A percentile compares a stretch with the other conserved stretches of the same genome.
Conservation (phyloP, 169 alveolate species). For the Neospora caninum region DNA sequence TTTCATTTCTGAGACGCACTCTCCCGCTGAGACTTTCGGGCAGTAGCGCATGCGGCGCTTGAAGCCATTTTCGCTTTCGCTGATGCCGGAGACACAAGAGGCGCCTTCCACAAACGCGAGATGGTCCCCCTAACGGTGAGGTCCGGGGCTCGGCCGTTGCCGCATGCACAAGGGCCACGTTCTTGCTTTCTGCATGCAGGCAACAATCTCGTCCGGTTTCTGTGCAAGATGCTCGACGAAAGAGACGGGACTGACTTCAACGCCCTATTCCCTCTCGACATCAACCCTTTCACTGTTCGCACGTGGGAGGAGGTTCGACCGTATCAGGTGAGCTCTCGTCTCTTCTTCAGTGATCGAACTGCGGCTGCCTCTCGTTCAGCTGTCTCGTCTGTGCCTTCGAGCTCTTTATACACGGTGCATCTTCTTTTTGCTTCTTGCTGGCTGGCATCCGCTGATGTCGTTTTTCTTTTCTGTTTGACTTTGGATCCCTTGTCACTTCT, state of each 20-base stretch:
- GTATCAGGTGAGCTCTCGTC: conserved; percentile 24
- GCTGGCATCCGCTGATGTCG: too few species aligned
- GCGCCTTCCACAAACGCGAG: too few species aligned
- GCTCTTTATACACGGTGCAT: neutral
- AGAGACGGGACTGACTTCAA: conserved; percentile 24
- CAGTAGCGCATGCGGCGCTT: too few species aligned
- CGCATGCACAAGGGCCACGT: neutral
- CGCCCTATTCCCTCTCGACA: conserved; percentile 34
- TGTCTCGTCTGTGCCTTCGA: neutral
- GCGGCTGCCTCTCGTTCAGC: neutral
- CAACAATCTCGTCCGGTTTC: neutral
- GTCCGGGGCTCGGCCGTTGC: neutral
- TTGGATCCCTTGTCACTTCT: too few species aligned
- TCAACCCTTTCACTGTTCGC: conserved; percentile 34
- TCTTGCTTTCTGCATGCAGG: neutral
- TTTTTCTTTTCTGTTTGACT: neutral
- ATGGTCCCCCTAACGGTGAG: too few species aligned
- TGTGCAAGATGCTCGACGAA: conserved; percentile 31
- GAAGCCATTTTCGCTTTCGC: too few species aligned
- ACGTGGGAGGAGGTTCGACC: conserved; percentile 31
- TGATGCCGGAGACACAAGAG: too few species aligned
- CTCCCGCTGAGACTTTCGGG: too few species aligned
- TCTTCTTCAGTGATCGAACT: too few species aligned
- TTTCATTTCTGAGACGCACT: too few species aligned
- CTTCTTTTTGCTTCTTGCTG: too few species aligned